These are phyloP conservation scores for Russula emetica DNA, from an alignment of 768 basidiomycete genomes.

Conservation along the genomic window DNA sequence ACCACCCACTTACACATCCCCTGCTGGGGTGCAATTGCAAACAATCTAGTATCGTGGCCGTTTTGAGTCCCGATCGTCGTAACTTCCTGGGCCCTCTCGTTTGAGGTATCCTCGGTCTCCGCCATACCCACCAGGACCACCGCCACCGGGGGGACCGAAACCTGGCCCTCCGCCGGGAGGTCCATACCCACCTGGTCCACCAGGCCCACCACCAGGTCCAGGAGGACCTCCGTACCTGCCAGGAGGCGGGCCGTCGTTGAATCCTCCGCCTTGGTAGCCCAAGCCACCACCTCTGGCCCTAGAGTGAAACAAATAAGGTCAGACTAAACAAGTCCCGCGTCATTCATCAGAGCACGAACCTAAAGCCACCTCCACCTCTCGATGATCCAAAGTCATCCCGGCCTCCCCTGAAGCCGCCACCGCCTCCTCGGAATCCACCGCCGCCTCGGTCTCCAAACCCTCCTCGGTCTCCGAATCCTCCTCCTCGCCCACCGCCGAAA, in stretches of 20 bases:
- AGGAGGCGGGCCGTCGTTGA: slow-evolving; percentile 38
- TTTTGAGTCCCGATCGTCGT: slow-evolving; percentile 77
- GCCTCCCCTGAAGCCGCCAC: slow-evolving; percentile 33
- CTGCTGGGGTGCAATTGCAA: slow-evolving; percentile 7
- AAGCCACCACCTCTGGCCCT: slow-evolving; percentile 29
- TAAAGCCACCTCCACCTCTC: slow-evolving; percentile 33
- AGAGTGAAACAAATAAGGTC: not conserved
- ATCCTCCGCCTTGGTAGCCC: slow-evolving; percentile 29
- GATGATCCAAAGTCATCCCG: slow-evolving; percentile 28
- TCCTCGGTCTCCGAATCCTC: slow-evolving; percentile 35
- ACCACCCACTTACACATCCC: slow-evolving; percentile 22
- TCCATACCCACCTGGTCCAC: slow-evolving; percentile 42
- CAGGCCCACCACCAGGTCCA: slow-evolving; percentile 38
- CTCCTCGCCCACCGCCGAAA: slow-evolving; percentile 31
- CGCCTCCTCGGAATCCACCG: slow-evolving; percentile 30
- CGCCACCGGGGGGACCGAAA: slow-evolving; percentile 31
- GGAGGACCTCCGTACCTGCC: slow-evolving; percentile 38
- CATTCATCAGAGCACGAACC: slow-evolving; percentile 21
- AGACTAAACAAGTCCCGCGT: not conserved
- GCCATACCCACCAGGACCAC: slow-evolving; percentile 37
- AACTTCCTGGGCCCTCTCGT: slow-evolving; percentile 62
- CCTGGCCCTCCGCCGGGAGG: slow-evolving; percentile 38
- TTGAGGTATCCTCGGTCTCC: slow-evolving; percentile 63
- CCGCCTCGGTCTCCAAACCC: slow-evolving; percentile 32
- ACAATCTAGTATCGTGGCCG: slow-evolving; percentile 63